These are phyloP conservation scores for Fusarium goolgardi DNA, from an alignment of 2,329 filamentous ascomycete genomes.

Conservation along the genomic window DNA sequence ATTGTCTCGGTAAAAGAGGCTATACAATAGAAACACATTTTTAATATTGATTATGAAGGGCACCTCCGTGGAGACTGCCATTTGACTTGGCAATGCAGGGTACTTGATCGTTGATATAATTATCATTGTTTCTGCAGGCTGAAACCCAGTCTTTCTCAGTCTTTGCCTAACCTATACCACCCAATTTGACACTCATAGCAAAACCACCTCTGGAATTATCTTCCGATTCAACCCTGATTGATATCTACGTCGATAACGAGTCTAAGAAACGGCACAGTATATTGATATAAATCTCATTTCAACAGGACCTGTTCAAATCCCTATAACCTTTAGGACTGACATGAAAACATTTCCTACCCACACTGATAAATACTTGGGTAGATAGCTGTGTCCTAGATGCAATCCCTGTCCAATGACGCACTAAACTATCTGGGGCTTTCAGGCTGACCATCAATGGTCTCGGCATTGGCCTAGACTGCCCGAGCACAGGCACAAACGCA, in stretches of 20 bases:
- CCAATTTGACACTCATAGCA: background rate
- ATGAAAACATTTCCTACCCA: too few relatives aligned
- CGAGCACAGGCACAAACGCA: background rate
- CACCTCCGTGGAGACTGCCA: background rate
- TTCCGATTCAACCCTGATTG: background rate
- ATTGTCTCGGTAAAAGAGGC: background rate
- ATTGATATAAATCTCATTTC: background rate
- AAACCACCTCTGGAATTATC: background rate
- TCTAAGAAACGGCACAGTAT: background rate
- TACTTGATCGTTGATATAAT: background rate
- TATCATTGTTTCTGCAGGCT: background rate
- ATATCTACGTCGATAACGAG: background rate
- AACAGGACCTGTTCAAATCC: background rate
- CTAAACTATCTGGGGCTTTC: conserved; percentile 10
- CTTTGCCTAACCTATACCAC: background rate
- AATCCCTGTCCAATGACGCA: conserved; percentile 16
- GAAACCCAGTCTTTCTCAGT: background rate
- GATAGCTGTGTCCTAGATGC: background rate
- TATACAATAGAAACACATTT: background rate
- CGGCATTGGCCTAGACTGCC: conserved; percentile 7
- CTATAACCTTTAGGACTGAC: too few relatives aligned
- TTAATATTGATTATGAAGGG: background rate
- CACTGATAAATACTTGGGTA: too few relatives aligned
- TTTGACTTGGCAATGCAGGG: background rate
- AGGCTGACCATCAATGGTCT: conserved; percentile 29